Percentiles rank a stretch among this genome's conserved stretches.
These are phyloP conservation scores for Saccharum hybrid DNA, from an alignment of 202 grass and related monocot genomes.

Conservation along the genomic window DNA sequence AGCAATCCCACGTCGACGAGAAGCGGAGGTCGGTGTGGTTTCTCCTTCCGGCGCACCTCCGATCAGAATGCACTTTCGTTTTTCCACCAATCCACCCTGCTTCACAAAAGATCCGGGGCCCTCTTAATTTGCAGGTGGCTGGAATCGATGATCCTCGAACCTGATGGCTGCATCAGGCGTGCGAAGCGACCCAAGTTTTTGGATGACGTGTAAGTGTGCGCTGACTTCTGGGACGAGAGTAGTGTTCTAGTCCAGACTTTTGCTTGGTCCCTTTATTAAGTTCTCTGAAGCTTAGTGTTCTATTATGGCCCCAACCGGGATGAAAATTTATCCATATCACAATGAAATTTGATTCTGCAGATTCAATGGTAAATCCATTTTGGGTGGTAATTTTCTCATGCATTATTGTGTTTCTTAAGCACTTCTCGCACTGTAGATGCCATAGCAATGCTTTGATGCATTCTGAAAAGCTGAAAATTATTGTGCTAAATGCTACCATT, in stretches of 20 bases:
- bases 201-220: slow-evolving; percentile 20
- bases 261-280: background rate
- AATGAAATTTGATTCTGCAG: background rate
- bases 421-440: background rate
- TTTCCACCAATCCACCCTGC: background rate
- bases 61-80: background rate
- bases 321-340: background rate
- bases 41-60: background rate
- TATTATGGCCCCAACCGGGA: background rate
- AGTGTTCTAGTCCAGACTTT: background rate
- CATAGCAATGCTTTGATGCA: background rate
- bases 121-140: slow-evolving; percentile 42
- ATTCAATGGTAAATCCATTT: background rate
- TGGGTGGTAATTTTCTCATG: background rate
- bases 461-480: background rate
- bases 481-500: background rate
- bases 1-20: slow-evolving; percentile 38
- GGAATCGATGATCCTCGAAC: slow-evolving; percentile 23
- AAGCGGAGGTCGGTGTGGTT: slow-evolving; percentile 34
- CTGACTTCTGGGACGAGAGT: background rate
- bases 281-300: background rate
- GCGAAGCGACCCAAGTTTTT: slow-evolving; percentile 55
- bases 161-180: background rate
- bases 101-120: background rate
- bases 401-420: background rate